A percentile compares a stretch with the other conserved stretches of the same genome.
phyloP scores from a whole-genome alignment of 108 stramenopile genomes.

The Cafeteria roenbergensis region DNA sequence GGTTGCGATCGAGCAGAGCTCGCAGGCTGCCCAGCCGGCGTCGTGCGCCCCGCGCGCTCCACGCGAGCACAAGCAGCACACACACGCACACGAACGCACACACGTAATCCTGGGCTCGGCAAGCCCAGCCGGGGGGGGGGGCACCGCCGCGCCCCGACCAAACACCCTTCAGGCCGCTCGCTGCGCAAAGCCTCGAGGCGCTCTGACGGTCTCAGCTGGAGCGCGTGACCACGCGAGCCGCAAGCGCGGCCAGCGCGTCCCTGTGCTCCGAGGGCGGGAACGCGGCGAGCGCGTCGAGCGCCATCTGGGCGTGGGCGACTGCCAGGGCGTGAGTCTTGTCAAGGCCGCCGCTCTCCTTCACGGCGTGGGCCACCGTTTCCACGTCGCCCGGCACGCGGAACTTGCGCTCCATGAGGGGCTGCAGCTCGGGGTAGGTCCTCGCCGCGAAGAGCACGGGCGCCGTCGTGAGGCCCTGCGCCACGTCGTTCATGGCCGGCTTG shows the following conservation, averaged over 20 bases:
- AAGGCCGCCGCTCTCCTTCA: slow-evolving; percentile 53
- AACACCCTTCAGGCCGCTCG: too few species aligned
- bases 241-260: slow-evolving; percentile 1
- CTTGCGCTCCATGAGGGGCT: slow-evolving; percentile 63
- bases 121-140: too few species aligned
- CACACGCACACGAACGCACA: too few species aligned
- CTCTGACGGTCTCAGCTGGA: slow-evolving; percentile 4
- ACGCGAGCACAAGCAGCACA: too few species aligned
- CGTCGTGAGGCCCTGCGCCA: slow-evolving; percentile 79
- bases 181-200: too few species aligned
- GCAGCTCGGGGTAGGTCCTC: slow-evolving; percentile 51
- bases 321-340: slow-evolving; percentile 73
- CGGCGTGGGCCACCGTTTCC: slow-evolving; percentile 56
- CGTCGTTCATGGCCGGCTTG: slow-evolving; percentile 79
- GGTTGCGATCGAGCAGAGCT: too few species aligned
- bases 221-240: background rate
- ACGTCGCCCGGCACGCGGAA: slow-evolving; percentile 72
- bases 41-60: too few species aligned
- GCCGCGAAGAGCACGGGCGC: slow-evolving; percentile 88
- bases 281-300: slow-evolving; percentile 32
- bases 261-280: background rate
- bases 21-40: too few species aligned
- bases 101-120: too few species aligned
- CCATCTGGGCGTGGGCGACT: slow-evolving; percentile 73
- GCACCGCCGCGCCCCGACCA: too few species aligned